Conservation (phyloP, 768 basidiomycete genomes). For the Rhodosporidiobolus odoratus region DNA sequence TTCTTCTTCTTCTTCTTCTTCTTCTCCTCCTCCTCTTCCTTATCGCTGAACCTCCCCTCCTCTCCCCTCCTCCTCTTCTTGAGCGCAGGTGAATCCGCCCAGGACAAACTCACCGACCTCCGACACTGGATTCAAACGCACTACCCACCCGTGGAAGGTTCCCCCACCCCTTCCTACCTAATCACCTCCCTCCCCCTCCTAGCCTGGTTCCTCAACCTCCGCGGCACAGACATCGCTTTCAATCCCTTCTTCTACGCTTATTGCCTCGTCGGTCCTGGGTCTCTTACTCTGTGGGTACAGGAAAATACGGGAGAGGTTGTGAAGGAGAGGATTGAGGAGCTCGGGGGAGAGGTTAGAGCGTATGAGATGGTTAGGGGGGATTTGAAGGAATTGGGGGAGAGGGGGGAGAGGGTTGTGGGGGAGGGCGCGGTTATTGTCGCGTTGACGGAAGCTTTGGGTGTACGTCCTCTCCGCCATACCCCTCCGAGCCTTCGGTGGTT, state of each 20-base stretch:
- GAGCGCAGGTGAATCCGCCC: slow-evolving; percentile 53
- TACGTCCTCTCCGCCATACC: slow-evolving; percentile 1
- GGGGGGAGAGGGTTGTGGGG: slow-evolving; percentile 39
- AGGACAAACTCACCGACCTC: slow-evolving; percentile 64
- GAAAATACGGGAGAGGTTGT: slow-evolving; percentile 59
- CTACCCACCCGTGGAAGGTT: slow-evolving; percentile 51
- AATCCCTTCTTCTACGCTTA: slow-evolving; percentile 90
- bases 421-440: slow-evolving; percentile 43
- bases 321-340: slow-evolving; percentile 54
- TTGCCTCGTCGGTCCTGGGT: slow-evolving; percentile 62
- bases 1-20: neutral
- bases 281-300: slow-evolving; percentile 64
- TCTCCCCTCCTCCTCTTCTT: neutral
- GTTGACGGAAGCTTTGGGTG: slow-evolving; percentile 40
- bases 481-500: neutral
- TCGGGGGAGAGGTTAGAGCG: slow-evolving; percentile 58
- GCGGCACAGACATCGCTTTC: slow-evolving; percentile 83
- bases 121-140: slow-evolving; percentile 60
- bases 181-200: slow-evolving; percentile 53
- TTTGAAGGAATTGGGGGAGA: slow-evolving; percentile 46
- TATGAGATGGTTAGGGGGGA: slow-evolving; percentile 78
- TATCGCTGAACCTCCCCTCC: neutral
- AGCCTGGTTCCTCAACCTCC: slow-evolving; percentile 83
- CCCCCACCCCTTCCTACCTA: slow-evolving; percentile 61
- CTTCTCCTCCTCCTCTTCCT: neutral